phyloP scores from a whole-genome alignment of 768 basidiomycete species.

The Xerocomellus chrysenteron region DNA sequence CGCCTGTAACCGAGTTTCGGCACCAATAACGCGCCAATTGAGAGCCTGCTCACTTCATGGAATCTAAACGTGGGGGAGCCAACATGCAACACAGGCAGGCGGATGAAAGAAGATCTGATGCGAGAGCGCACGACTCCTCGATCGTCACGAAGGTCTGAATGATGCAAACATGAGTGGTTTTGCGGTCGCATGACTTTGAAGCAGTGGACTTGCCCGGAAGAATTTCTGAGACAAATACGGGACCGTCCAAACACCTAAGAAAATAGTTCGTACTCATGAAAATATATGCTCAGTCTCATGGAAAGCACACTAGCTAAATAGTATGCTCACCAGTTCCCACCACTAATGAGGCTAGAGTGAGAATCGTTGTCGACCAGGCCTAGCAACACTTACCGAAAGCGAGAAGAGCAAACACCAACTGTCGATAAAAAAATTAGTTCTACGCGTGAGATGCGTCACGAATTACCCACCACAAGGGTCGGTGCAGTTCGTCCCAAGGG shows the following conservation, averaged over 20 bases:
- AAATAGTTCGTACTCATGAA: constrained; percentile 11
- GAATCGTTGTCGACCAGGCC: neutral
- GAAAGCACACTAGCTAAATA: neutral
- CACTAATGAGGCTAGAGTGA: neutral
- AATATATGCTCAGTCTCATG: neutral
- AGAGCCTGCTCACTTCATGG: constrained; percentile 4
- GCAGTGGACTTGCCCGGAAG: constrained; percentile 10
- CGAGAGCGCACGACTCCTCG: constrained; percentile 16
- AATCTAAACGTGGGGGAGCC: constrained; percentile 2
- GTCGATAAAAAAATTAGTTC: neutral
- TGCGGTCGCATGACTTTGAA: neutral
- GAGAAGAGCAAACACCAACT: constrained; percentile 9
- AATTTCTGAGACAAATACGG: neutral
- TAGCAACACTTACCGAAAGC: constrained; percentile 9
- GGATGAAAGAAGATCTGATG: constrained; percentile 15
- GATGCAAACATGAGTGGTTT: neutral
- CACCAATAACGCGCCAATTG: neutral
- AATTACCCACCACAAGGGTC: constrained; percentile 10
- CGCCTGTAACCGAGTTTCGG: constrained; percentile 1
- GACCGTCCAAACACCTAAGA: constrained; percentile 8
- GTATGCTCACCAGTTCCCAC: constrained; percentile 4
- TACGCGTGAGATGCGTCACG: neutral
- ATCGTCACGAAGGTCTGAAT: constrained; percentile 5
- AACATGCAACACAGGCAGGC: constrained; percentile 14
- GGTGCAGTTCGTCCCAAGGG: constrained; percentile 13